Evolutionary conservation across 2,329 filamentous ascomycete species (phyloP).

Genomic region (Monosporascus sp.): DNA sequence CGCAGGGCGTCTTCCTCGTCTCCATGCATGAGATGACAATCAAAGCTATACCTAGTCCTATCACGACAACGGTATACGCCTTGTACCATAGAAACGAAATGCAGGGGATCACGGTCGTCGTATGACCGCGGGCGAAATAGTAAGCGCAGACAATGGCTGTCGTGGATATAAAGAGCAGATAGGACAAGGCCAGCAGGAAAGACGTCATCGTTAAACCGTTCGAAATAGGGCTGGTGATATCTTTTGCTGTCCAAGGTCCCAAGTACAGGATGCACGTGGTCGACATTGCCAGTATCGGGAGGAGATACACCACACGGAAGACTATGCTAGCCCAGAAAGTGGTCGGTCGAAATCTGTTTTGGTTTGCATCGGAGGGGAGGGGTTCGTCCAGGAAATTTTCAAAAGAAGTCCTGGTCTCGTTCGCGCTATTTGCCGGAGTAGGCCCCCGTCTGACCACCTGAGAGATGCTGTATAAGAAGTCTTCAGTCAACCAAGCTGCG

Average conservation of each 20-base stretch:
- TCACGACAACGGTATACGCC: slow-evolving; percentile 13
- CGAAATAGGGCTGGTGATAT: background rate
- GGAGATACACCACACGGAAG: slow-evolving; percentile 7
- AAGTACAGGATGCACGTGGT: background rate
- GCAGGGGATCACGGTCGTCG: slow-evolving; percentile 20
- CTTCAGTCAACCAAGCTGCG: slow-evolving; percentile 18
- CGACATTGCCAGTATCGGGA: slow-evolving; percentile 3
- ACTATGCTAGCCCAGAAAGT: slow-evolving; percentile 6
- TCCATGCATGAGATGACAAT: slow-evolving; percentile 14
- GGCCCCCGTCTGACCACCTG: background rate
- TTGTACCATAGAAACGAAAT: slow-evolving; percentile 18
- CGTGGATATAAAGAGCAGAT: slow-evolving; percentile 10
- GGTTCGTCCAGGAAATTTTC: background rate
- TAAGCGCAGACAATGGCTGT: slow-evolving; percentile 6
- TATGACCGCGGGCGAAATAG: slow-evolving; percentile 12
- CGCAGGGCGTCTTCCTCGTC: slow-evolving; percentile 14
- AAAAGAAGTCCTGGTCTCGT: background rate
- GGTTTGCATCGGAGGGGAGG: background rate
- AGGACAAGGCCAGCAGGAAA: slow-evolving; percentile 9
- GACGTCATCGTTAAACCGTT: slow-evolving; percentile 2
- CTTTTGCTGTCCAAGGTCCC: background rate
- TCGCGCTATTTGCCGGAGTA: too few species aligned
- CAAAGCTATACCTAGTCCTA: slow-evolving; percentile 2
- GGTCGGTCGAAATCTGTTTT: slow-evolving; percentile 1
- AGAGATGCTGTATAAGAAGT: slow-evolving; percentile 5